phyloP scores from a whole-genome alignment of 306 rosid species.

The Acmispon strigosus region DNA sequence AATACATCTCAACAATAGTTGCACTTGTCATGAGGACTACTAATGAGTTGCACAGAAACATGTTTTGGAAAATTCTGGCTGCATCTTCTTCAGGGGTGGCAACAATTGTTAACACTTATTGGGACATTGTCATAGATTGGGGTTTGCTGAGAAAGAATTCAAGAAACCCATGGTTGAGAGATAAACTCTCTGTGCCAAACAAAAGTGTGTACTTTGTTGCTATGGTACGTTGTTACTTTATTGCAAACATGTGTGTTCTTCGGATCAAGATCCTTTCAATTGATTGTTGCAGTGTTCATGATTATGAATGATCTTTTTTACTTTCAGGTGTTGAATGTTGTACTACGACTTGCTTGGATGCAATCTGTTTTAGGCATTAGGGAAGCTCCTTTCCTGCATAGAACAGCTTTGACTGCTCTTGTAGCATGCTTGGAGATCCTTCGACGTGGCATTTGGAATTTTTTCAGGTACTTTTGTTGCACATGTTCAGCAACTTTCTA shows the following conservation, averaged over 20 bases:
- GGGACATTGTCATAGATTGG: conserved; percentile 28
- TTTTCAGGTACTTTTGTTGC: conserved; percentile 50
- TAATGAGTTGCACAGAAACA: conserved; percentile 1
- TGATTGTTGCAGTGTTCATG: neutral
- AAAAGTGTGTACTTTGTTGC: conserved; percentile 56
- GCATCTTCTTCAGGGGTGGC: conserved; percentile 20
- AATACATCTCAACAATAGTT: conserved; percentile 18
- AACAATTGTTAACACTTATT: conserved; percentile 22
- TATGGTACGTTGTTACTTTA: conserved; percentile 33
- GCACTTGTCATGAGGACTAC: conserved; percentile 22
- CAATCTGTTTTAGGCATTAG: conserved; percentile 54
- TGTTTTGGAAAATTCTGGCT: conserved; percentile 15
- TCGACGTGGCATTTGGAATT: conserved; percentile 88
- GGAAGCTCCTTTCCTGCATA: conserved; percentile 52
- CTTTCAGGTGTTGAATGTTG: conserved; percentile 57
- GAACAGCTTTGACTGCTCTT: conserved; percentile 48
- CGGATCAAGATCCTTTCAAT: too few species aligned
- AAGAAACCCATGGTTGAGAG: conserved; percentile 47
- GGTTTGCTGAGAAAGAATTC: conserved; percentile 19
- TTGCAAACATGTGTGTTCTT: neutral
- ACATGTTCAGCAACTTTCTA: too few species aligned
- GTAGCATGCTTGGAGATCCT: conserved; percentile 70
- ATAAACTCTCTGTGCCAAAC: conserved; percentile 48
- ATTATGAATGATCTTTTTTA: neutral
- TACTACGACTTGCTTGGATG: conserved; percentile 67